Percentiles rank a stretch among this genome's conserved stretches.
phyloP scores from a whole-genome alignment of 2,329 filamentous ascomycete species.

The Penicillium sp. region DNA sequence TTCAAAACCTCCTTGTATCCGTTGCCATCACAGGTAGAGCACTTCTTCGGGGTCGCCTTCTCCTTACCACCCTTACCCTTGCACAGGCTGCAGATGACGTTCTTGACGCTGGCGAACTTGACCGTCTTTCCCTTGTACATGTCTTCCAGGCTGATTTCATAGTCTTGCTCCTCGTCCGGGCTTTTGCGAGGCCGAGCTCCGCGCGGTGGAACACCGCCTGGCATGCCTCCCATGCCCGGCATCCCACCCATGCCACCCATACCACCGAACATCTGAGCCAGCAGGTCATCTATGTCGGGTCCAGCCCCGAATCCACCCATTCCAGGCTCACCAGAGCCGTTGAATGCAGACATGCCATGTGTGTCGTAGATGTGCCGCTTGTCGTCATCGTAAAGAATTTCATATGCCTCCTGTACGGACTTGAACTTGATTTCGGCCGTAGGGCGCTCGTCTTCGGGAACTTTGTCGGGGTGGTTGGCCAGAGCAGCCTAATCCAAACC shows the following conservation, averaged over 20 bases:
- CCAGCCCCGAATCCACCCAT: slow-evolving; percentile 51
- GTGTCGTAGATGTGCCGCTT: slow-evolving; percentile 89
- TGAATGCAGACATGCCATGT: slow-evolving; percentile 94
- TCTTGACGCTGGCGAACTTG: slow-evolving; percentile 93
- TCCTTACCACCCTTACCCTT: slow-evolving; percentile 89
- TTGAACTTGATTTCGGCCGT: slow-evolving; percentile 93
- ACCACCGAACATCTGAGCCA: slow-evolving; percentile 79
- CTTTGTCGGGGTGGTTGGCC: slow-evolving; percentile 92
- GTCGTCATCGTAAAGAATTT: slow-evolving; percentile 94
- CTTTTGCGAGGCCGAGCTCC: slow-evolving; percentile 59
- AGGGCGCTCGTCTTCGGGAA: slow-evolving; percentile 76
- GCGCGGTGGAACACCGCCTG: slow-evolving; percentile 26
- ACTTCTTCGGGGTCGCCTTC: slow-evolving; percentile 79
- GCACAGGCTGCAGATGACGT: slow-evolving; percentile 81
- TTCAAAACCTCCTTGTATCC: slow-evolving; percentile 75
- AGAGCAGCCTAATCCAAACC: slow-evolving; percentile 65
- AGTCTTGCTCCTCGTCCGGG: slow-evolving; percentile 81
- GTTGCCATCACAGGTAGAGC: slow-evolving; percentile 77
- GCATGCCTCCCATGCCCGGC: slow-evolving; percentile 43
- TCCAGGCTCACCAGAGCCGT: slow-evolving; percentile 66
- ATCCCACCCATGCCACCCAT: slow-evolving; percentile 54
- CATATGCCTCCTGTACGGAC: slow-evolving; percentile 86
- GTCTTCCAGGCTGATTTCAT: slow-evolving; percentile 88
- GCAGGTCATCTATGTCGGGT: slow-evolving; percentile 81
- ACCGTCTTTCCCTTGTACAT: slow-evolving; percentile 98